Percentiles rank a stretch among this genome's conserved stretches.
phyloP scores from a whole-genome alignment of 768 basidiomycete species.

The Psilocybe azurescens region DNA sequence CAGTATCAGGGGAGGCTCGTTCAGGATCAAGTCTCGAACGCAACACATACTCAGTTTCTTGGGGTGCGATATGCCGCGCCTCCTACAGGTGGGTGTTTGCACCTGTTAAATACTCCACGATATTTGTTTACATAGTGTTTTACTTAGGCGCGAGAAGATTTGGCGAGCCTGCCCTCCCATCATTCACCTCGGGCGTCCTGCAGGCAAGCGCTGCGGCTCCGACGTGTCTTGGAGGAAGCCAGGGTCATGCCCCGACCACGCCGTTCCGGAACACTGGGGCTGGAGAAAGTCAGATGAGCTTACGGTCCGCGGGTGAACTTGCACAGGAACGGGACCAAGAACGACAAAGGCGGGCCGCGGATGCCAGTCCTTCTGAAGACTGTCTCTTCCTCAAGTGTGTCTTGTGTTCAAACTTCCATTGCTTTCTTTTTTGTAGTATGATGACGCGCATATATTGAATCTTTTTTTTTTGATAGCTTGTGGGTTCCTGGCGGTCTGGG shows the following conservation, averaged over 20 bases:
- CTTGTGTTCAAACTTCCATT: too few species aligned
- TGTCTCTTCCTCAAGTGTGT: conserved; percentile 46
- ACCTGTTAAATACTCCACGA: background rate
- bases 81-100: conserved; percentile 41
- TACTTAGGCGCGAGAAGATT: conserved; percentile 38
- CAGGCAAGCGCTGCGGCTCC: conserved; percentile 35
- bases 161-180: conserved; percentile 36
- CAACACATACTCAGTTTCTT: conserved; percentile 41
- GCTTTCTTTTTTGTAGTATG: background rate
- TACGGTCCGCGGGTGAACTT: background rate
- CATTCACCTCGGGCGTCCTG: conserved; percentile 31
- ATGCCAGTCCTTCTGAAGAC: conserved; percentile 36
- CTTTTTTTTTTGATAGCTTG: conserved; percentile 30
- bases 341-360: background rate
- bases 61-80: conserved; percentile 56
- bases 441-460: conserved; percentile 17
- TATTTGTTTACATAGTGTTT: background rate
- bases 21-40: conserved; percentile 27
- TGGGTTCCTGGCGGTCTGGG: conserved; percentile 37
- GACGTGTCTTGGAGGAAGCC: conserved; percentile 33
- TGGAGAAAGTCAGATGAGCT: background rate
- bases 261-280: conserved; percentile 28
- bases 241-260: conserved; percentile 35
- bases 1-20: conserved; percentile 41
- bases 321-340: too few species aligned